These are phyloP conservation scores for Epichloe glyceriae DNA, from an alignment of 2,329 filamentous ascomycete species.

Conservation along the genomic window DNA sequence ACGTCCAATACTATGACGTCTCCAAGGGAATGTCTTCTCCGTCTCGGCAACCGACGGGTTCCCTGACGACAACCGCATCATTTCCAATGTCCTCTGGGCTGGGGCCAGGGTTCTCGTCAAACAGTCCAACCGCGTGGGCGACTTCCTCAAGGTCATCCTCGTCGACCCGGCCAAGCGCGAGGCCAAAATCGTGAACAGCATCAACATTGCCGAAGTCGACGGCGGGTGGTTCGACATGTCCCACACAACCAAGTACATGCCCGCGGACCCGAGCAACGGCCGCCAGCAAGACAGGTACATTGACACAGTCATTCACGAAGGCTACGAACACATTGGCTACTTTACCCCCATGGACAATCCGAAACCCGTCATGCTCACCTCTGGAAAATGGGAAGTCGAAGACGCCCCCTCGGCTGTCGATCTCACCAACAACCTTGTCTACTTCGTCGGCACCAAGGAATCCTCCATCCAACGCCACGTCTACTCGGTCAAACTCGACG, in stretches of 20 bases:
- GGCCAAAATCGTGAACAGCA: constrained; percentile 65
- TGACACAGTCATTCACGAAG: constrained; percentile 75
- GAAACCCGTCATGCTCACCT: constrained; percentile 73
- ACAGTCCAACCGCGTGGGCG: constrained; percentile 88
- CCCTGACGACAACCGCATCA: constrained; percentile 67
- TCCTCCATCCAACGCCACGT: constrained; percentile 82
- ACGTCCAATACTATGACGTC: constrained; percentile 80
- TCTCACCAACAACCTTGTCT: constrained; percentile 72
- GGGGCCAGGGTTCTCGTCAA: constrained; percentile 75
- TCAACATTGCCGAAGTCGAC: constrained; percentile 73
- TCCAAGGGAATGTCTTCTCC: constrained; percentile 62
- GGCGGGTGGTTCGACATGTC: constrained; percentile 96
- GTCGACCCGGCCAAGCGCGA: constrained; percentile 64
- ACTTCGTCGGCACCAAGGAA: constrained; percentile 79
- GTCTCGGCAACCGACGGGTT: constrained; percentile 71
- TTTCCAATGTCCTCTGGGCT: constrained; percentile 89
- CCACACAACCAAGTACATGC: constrained; percentile 73
- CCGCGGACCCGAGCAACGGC: constrained; percentile 64
- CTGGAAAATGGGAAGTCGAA: constrained; percentile 85
- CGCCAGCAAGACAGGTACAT: constrained; percentile 80
- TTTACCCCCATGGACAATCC: constrained; percentile 78
- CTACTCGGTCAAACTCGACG: constrained; percentile 79
- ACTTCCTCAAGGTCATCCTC: constrained; percentile 75
- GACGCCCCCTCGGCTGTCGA: constrained; percentile 75
- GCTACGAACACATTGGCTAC: constrained; percentile 85